Evolutionary conservation across 2,329 filamentous ascomycete species (phyloP).

Genomic region (Penicillium sp.): DNA sequence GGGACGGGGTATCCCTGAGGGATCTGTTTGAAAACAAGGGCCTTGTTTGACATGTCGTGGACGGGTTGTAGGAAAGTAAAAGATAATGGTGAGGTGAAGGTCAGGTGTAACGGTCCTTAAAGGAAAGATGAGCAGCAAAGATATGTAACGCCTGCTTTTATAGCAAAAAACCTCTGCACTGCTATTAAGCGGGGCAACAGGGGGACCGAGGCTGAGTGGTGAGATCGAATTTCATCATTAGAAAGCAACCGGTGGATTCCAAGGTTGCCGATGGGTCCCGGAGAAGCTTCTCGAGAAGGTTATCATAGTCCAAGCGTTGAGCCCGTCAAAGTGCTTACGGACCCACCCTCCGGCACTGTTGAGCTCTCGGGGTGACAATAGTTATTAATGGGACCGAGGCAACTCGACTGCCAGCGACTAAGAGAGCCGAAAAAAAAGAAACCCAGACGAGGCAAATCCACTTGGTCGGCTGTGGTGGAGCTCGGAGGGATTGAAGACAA

Average conservation of each 20-base stretch:
- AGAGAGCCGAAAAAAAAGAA: no score
- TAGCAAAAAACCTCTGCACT: slow-evolving; percentile 7
- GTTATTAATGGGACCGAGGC: not conserved
- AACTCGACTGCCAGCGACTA: slow-evolving; percentile 1
- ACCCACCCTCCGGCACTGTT: slow-evolving; percentile 12
- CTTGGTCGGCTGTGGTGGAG: slow-evolving; percentile 12
- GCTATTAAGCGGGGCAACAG: slow-evolving; percentile 21
- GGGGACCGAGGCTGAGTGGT: slow-evolving; percentile 18
- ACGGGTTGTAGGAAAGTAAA: slow-evolving; percentile 4
- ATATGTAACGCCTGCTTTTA: slow-evolving; percentile 9
- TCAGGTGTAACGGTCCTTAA: not conserved
- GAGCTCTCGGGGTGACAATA: not conserved
- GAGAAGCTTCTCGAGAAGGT: slow-evolving; percentile 30
- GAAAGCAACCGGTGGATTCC: slow-evolving; percentile 19
- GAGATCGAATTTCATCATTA: slow-evolving; percentile 17
- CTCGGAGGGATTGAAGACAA: slow-evolving; percentile 21
- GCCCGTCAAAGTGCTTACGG: slow-evolving; percentile 9
- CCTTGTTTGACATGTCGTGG: slow-evolving; percentile 60
- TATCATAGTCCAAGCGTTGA: slow-evolving; percentile 8
- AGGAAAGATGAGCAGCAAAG: not conserved
- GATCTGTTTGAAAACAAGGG: slow-evolving; percentile 67
- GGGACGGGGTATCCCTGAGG: slow-evolving; percentile 65
- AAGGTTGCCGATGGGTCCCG: slow-evolving; percentile 11
- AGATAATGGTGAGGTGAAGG: not conserved
- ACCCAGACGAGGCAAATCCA: no score